A percentile compares a stretch with the other conserved stretches of the same genome.
These are phyloP conservation scores for Baudoinia panamericana DNA, from an alignment of 495 filamentous ascomycete genomes.

Conservation along the genomic window DNA sequence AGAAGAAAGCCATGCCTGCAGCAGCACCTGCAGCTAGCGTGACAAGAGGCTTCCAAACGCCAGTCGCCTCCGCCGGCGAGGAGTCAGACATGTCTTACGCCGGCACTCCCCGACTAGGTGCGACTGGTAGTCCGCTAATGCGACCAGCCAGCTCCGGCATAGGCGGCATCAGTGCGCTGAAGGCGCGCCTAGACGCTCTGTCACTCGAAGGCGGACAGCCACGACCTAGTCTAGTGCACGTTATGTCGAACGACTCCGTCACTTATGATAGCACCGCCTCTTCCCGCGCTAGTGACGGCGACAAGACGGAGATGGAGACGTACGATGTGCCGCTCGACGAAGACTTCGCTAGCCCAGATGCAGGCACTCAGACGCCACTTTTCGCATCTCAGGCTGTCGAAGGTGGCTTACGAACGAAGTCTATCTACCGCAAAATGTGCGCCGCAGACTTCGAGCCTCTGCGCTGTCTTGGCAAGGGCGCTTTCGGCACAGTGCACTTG, in stretches of 20 bases:
- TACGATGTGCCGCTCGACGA: conserved; percentile 82
- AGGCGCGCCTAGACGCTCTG: conserved; percentile 60
- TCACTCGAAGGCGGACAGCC: conserved; percentile 29
- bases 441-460: conserved; percentile 79
- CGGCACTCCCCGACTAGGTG: conserved; percentile 35
- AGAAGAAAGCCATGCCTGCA: conserved; percentile 31
- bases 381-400: conserved; percentile 29
- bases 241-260: conserved; percentile 12
- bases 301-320: conserved; percentile 45
- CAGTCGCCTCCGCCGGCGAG: conserved; percentile 70
- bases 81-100: conserved; percentile 59
- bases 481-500: conserved; percentile 83
- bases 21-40: conserved; percentile 55
- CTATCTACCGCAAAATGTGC: conserved; percentile 62
- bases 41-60: conserved; percentile 70
- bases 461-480: conserved; percentile 93
- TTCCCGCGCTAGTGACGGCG: conserved; percentile 40
- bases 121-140: conserved; percentile 26
- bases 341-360: conserved; percentile 71
- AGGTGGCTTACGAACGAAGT: conserved; percentile 27
- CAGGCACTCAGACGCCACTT: conserved; percentile 29
- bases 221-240: conserved; percentile 31
- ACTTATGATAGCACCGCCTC: conserved; percentile 36
- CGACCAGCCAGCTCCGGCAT: conserved; percentile 41
- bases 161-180: conserved; percentile 64